Base-by-base conservation (phyloP, 78 protist species). In the Ministeria vibrans region DNA sequence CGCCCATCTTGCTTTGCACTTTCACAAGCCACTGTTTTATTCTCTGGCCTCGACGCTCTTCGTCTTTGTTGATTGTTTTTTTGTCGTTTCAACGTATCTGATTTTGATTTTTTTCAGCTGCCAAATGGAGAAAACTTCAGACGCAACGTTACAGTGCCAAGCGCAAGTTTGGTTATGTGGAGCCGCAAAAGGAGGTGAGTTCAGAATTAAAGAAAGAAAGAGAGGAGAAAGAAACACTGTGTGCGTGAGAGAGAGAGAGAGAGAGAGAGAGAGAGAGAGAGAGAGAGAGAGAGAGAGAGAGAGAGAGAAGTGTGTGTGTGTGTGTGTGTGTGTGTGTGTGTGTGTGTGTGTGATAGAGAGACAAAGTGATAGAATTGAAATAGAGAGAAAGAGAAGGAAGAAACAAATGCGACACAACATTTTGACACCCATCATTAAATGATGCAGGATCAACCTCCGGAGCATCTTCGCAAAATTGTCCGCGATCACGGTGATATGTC, bases 401-500 rank as follows among this genome's bases (percentile, higher is more conserved):
- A n/a, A n/a, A n/a, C n/a, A n/a, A n/a, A n/a, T n/a, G n/a, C n/a
- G n/a, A n/a, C n/a, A n/a, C n/a, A n/a, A n/a, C n/a, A n/a, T n/a
- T n/a, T n/a, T n/a, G n/a, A n/a, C n/a, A n/a, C n/a, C n/a, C n/a
- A n/a, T n/a, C n/a, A n/a, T n/a, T n/a, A n/a, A n/a, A n/a, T n/a
- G n/a, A n/a, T n/a, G n/a, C n/a, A n/a, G n/a, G n/a, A 93, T 51
- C 83, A 95, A 94, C 99, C 99, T 4, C 95, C 99, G 1, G 98
- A 97, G 81, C 96, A 94, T 62, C 42, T 99, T 9, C 91, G 99
- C 53, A 95, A 92, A 92, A 93, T 97, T 43, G 84, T 99, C 73
- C 91, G 91, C 74, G 99, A 95, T 78, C 99, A 96, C 88, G 99
- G 99, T 9, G 99, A 99, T 78, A 91, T 99, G 98, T 82, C 94